Percentiles rank a stretch among this genome's conserved stretches.
These are phyloP conservation scores for Solanum okadae DNA, from an alignment of 257 asterid genomes.

Conservation along the genomic window DNA sequence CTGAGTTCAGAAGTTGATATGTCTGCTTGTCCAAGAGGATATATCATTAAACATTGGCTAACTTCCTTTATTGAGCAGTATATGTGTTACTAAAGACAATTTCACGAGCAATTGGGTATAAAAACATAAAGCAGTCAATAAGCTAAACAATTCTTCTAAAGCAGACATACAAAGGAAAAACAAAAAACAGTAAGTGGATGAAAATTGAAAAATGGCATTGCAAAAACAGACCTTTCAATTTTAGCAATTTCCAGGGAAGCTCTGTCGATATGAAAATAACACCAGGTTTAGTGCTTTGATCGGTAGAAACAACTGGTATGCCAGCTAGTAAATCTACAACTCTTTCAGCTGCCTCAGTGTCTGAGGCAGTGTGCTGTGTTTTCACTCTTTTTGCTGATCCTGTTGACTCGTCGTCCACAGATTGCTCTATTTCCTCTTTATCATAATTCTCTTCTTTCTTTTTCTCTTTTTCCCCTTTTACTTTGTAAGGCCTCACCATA, in stretches of 20 bases:
- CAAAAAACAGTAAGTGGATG: background rate
- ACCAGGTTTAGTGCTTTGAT: conserved; percentile 36
- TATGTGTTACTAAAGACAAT: background rate
- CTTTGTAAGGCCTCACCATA: conserved; percentile 25
- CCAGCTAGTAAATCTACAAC: conserved; percentile 42
- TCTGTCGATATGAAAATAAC: conserved; percentile 72
- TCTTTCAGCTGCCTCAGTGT: conserved; percentile 25
- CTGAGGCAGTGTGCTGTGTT: conserved; percentile 9
- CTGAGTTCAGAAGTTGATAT: conserved; percentile 79
- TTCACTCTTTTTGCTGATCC: conserved; percentile 12
- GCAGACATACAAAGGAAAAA: background rate
- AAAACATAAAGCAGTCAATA: background rate
- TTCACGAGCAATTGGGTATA: background rate
- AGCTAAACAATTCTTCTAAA: background rate
- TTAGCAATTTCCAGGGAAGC: conserved; percentile 85
- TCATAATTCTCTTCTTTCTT: conserved; percentile 13
- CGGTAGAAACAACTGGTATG: conserved; percentile 40
- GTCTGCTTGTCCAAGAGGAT: conserved; percentile 20
- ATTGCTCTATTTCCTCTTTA: conserved; percentile 3
- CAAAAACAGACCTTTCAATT: conserved; percentile 59
- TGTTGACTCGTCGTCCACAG: background rate
- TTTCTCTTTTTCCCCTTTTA: conserved; percentile 28
- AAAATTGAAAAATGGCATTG: background rate
- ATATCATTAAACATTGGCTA: background rate
- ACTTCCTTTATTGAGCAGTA: background rate